Evolutionary conservation across 2,329 filamentous ascomycete species (phyloP).

Genomic region (Aspergillus ochraceoroseus): DNA sequence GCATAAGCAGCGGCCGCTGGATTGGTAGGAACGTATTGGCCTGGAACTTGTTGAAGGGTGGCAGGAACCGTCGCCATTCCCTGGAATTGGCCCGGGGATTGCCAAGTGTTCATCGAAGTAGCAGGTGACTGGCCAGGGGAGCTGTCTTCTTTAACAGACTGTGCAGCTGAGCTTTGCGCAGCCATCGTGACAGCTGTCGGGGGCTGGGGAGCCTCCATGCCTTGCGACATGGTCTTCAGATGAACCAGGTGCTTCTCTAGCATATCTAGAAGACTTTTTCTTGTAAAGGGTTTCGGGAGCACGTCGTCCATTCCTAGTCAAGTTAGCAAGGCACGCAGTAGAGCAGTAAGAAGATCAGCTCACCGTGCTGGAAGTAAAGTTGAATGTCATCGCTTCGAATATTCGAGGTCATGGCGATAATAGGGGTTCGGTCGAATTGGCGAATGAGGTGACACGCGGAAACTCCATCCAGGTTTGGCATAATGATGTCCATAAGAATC

Average conservation of each 20-base stretch:
- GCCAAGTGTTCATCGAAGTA: conserved; percentile 57
- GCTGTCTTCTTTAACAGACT: conserved; percentile 59
- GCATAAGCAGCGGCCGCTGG: conserved; percentile 37
- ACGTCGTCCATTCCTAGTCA: conserved; percentile 89
- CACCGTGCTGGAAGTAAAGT: conserved; percentile 95
- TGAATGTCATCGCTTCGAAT: conserved; percentile 94
- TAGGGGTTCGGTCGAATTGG: conserved; percentile 76
- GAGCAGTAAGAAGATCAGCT: conserved; percentile 30
- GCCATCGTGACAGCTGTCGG: conserved; percentile 43
- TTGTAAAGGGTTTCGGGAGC: conserved; percentile 92
- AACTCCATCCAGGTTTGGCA: conserved; percentile 92
- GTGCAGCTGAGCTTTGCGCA: conserved; percentile 49
- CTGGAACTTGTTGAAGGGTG: conserved; percentile 42
- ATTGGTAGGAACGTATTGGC: conserved; percentile 41
- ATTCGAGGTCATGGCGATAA: conserved; percentile 98
- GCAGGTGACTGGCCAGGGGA: conserved; percentile 60
- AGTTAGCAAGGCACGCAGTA: conserved; percentile 22
- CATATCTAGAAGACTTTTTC: conserved; percentile 75
- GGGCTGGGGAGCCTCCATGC: conserved; percentile 49
- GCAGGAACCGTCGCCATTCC: conserved; percentile 54
- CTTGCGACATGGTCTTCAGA: conserved; percentile 63
- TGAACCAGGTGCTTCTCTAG: conserved; percentile 85
- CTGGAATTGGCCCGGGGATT: conserved; percentile 56
- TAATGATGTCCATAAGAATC: conserved; percentile 91
- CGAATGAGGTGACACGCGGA: conserved; percentile 91